Evolutionary conservation across 345 rosid species (phyloP), one percentile per base, ranked within the genome.

Genomic region (Noccaea caerulescens): DNA sequence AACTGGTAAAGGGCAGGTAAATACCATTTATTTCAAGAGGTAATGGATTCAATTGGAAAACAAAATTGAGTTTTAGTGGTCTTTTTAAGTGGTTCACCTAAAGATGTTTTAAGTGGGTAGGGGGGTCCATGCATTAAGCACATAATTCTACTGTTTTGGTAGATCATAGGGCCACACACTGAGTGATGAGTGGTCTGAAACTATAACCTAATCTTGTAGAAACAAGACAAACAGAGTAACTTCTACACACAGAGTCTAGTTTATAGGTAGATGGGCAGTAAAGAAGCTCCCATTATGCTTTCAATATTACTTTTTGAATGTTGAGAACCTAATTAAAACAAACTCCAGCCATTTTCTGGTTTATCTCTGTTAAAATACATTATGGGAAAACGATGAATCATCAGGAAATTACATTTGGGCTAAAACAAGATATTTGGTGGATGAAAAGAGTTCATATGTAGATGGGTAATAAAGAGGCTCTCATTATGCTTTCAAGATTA

Each of bases 1-100:
- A 75, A 67, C 41, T 11, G 63, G 63, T 59, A n/a, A 52, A 59
- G 36, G 56, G 63, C 73, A 75, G 73, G 58, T 68, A 53, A 43
- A 8, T 3, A 42, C 61, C 18, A 13, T 33, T 13, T n/a, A 2
- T n/a, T 66, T 73, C 67, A 66, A 66, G 62, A 42, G 54, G 41
- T 52, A 74, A n/a, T n/a, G 50, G 68, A 36, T 51, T 20, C 52
- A 51, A 13, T 4, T 25, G 56, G 20, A 25, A 34, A 58, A 39
- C 20, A 7, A 50, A 33, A 49, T 41, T 46, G 30, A 11, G 6
- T 7, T n/a, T 39, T 43, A 58, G 11, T 20, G 50, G 43, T 59
- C 68, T 39, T 63, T 37, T 61, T 42, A 66, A 74, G 78, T 74
- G 41, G 78, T 52, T 74, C 73, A 75, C 78, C 73, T 59, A 75